Percentiles rank a stretch among this genome's conserved stretches.
phyloP scores from a whole-genome alignment of 352 stramenopile genomes.

The Pythium sp. region DNA sequence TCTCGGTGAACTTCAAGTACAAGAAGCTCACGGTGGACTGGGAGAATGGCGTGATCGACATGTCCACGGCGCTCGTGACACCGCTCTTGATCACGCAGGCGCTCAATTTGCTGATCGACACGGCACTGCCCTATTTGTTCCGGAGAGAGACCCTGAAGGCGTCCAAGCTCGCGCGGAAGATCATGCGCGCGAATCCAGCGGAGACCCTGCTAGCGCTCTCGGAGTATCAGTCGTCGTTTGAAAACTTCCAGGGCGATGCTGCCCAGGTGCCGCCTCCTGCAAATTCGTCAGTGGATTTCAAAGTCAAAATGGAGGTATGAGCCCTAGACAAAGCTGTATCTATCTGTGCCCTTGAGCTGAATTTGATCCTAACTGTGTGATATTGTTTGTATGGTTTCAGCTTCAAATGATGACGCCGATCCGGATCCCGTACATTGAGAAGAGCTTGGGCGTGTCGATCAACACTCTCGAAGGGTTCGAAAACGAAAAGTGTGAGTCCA shows the following conservation, averaged over 20 bases:
- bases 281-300: slow-evolving; percentile 53
- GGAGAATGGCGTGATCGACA: slow-evolving; percentile 84
- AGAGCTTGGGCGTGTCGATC: slow-evolving; percentile 70
- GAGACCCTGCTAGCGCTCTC: slow-evolving; percentile 79
- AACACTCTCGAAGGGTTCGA: slow-evolving; percentile 77
- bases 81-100: slow-evolving; percentile 83
- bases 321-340: too few relatives aligned
- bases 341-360: background rate
- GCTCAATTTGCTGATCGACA: slow-evolving; percentile 84
- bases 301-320: slow-evolving; percentile 67
- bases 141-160: slow-evolving; percentile 59
- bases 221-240: slow-evolving; percentile 81
- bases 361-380: background rate
- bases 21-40: slow-evolving; percentile 80
- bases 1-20: slow-evolving; percentile 75
- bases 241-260: slow-evolving; percentile 45
- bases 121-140: slow-evolving; percentile 63
- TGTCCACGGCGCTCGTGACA: slow-evolving; percentile 85
- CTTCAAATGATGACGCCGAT: slow-evolving; percentile 88
- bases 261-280: slow-evolving; percentile 17
- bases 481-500: slow-evolving; percentile 67
- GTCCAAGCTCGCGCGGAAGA: slow-evolving; percentile 75
- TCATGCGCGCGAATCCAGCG: slow-evolving; percentile 78
- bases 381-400: slow-evolving; percentile 21
- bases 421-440: slow-evolving; percentile 84